A percentile compares a stretch with the other conserved stretches of the same genome.
These are phyloP conservation scores for Diplodia intermedia DNA, from an alignment of 2,329 filamentous ascomycete species.

Conservation along the genomic window DNA sequence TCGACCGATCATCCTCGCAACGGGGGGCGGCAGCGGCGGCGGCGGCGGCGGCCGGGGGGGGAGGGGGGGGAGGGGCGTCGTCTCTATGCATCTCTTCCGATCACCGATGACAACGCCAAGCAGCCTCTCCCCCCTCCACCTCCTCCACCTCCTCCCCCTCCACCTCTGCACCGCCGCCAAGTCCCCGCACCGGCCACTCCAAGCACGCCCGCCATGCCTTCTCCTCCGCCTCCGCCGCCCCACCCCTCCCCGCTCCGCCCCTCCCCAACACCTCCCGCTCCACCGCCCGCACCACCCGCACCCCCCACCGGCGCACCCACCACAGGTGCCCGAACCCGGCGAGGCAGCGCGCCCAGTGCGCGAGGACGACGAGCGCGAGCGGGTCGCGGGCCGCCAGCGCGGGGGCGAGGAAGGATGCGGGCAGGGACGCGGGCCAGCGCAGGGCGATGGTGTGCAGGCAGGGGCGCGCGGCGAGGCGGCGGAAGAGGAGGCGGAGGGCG, in stretches of 20 bases:
- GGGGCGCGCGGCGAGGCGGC: not conserved
- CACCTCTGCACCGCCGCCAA: not conserved
- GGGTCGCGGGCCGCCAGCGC: not conserved
- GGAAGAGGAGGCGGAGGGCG: not conserved
- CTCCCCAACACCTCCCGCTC: not conserved
- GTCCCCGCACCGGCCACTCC: conserved; percentile 13
- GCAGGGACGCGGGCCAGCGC: not conserved
- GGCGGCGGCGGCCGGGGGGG: too few relatives aligned
- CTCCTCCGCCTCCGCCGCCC: not conserved
- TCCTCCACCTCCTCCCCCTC: not conserved
- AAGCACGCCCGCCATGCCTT: not conserved
- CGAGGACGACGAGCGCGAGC: not conserved
- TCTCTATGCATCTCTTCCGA: not conserved
- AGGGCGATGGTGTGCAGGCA: conserved; percentile 12
- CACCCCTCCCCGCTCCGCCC: not conserved
- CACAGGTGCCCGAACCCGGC: conserved; percentile 1
- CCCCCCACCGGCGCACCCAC: conserved; percentile 8
- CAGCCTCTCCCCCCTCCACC: too few relatives aligned
- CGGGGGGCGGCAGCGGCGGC: too few relatives aligned
- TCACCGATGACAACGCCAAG: conserved; percentile 8
- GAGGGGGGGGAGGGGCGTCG: too few relatives aligned
- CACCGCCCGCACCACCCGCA: conserved; percentile 7
- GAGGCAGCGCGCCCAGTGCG: conserved; percentile 11
- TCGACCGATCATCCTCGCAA: not conserved
- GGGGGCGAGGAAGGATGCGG: not conserved